phyloP scores from a whole-genome alignment of 2,329 filamentous ascomycete species.

The Colletotrichum kahawae region DNA sequence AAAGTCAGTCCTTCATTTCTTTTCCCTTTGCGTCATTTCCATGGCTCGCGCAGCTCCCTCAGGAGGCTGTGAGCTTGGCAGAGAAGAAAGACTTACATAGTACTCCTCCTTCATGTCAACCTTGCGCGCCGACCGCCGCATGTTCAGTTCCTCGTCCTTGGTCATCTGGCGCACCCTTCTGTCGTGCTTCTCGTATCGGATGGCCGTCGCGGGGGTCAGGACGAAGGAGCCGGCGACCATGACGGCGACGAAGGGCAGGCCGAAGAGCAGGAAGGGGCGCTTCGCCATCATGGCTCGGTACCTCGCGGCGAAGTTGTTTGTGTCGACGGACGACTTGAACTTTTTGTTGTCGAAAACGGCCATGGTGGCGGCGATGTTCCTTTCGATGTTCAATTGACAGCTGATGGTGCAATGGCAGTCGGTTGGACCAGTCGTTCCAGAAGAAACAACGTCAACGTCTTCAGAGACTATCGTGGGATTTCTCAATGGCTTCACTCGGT shows the following conservation, averaged over 20 bases:
- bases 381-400: not conserved
- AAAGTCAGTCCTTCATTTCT: conserved; percentile 19
- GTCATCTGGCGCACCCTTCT: conserved; percentile 85
- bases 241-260: conserved; percentile 87
- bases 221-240: conserved; percentile 94
- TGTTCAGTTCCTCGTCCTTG: conserved; percentile 83
- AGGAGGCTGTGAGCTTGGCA: not conserved
- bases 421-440: not conserved
- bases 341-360: conserved; percentile 71
- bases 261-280: conserved; percentile 91
- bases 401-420: too few relatives aligned
- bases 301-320: conserved; percentile 71
- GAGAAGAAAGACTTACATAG: conserved; percentile 64
- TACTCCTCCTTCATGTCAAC: conserved; percentile 87
- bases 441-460: not conserved
- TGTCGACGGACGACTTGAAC: conserved; percentile 70
- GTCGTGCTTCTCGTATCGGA: conserved; percentile 93
- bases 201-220: conserved; percentile 89
- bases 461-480: not conserved
- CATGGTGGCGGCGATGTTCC: conserved; percentile 48
- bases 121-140: conserved; percentile 73
- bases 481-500: not conserved
- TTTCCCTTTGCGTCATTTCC: conserved; percentile 26
- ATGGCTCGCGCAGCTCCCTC: not conserved
- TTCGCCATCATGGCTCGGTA: conserved; percentile 79